phyloP scores from a whole-genome alignment of 106 monocot species.

The Dendrobium chrysotoxum region DNA sequence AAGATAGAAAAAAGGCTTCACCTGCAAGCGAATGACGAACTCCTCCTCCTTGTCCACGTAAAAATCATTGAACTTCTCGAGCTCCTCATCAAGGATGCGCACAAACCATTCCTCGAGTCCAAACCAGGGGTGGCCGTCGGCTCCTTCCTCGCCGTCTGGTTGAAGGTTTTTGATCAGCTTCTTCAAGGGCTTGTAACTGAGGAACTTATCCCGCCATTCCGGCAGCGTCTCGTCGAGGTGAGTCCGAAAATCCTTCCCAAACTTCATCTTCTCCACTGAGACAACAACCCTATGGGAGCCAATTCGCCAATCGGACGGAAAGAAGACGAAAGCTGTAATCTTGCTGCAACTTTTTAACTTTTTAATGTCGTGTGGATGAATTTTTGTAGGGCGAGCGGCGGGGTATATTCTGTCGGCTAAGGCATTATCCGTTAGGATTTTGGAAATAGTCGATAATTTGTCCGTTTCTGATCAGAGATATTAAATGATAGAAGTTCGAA shows the following conservation, averaged over 20 bases:
- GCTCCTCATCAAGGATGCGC: slow-evolving; percentile 67
- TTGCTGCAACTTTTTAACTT: not conserved
- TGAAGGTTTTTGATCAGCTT: slow-evolving; percentile 74
- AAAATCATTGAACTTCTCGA: slow-evolving; percentile 95
- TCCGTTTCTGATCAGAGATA: too few species aligned
- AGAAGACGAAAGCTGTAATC: not conserved
- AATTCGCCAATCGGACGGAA: not conserved
- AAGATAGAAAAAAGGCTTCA: not conserved
- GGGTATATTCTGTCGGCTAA: slow-evolving; percentile 2
- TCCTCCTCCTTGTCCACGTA: slow-evolving; percentile 97
- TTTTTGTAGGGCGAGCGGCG: not conserved
- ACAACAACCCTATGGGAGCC: not conserved
- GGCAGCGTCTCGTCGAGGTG: slow-evolving; percentile 90
- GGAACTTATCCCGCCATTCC: slow-evolving; percentile 95
- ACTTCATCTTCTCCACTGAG: slow-evolving; percentile 41
- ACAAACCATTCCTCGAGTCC: slow-evolving; percentile 73
- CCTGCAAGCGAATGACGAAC: slow-evolving; percentile 87
- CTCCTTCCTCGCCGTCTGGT: slow-evolving; percentile 8
- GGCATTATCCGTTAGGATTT: not conserved
- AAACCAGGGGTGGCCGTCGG: slow-evolving; percentile 3
- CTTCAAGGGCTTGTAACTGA: slow-evolving; percentile 82
- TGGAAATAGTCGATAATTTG: not conserved
- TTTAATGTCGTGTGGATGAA: too few species aligned
- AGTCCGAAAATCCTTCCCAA: slow-evolving; percentile 89
- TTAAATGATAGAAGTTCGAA: not conserved